Evolutionary conservation across 2,329 filamentous ascomycete species (phyloP).

Genomic region (Aspergillus terreus): DNA sequence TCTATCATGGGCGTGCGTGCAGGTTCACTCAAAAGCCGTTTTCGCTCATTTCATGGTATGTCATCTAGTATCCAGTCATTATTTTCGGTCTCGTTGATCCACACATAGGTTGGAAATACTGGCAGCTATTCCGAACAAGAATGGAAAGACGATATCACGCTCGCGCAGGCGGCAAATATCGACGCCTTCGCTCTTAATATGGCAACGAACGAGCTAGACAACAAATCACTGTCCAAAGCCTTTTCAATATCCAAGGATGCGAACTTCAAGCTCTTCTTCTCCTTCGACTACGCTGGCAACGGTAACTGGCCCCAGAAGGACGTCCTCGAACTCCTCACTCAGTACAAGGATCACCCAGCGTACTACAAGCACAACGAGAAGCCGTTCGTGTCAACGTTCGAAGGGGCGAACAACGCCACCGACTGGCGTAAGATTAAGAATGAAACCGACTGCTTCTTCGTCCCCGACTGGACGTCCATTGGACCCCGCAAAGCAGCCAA

Average conservation of each 20-base stretch:
- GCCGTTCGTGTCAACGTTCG: constrained; percentile 42
- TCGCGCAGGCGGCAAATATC: not conserved
- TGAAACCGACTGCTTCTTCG: constrained; percentile 39
- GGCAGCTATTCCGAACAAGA: not conserved
- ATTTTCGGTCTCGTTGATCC: not conserved
- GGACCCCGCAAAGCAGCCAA: constrained; percentile 26
- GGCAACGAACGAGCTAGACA: not conserved
- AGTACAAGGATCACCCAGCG: constrained; percentile 17
- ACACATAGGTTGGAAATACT: not conserved
- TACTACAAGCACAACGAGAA: constrained; percentile 25
- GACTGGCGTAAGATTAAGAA: constrained; percentile 46
- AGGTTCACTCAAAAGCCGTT: not conserved
- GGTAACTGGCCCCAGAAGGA: constrained; percentile 24
- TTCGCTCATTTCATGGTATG: not conserved
- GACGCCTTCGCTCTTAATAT: not conserved
- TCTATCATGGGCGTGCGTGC: not conserved
- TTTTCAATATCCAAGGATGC: constrained; percentile 20
- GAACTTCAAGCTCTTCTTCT: constrained; percentile 34
- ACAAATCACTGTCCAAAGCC: constrained; percentile 8
- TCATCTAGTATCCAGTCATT: not conserved
- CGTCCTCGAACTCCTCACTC: constrained; percentile 21
- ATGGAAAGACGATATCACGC: not conserved
- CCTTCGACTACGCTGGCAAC: constrained; percentile 35
- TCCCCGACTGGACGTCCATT: constrained; percentile 45
- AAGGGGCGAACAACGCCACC: constrained; percentile 38